Conservation (phyloP, 805 yeast genomes). For the Lachancea mirantina region DNA sequence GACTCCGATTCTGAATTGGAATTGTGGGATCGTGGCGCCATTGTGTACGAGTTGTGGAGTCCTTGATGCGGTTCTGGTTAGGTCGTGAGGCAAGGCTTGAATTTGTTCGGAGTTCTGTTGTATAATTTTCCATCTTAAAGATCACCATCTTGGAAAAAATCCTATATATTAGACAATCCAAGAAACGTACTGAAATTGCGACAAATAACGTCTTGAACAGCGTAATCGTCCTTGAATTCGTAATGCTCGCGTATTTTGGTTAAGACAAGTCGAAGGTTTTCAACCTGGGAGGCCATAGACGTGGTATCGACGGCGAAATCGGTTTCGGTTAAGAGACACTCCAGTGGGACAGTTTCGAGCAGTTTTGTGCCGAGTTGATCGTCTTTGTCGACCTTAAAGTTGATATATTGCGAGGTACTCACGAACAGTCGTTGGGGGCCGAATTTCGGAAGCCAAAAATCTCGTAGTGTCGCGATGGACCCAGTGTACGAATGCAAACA, state of each 20-base stretch:
- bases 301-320: conserved; percentile 34
- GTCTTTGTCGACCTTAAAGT: conserved; percentile 23
- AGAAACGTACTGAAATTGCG: conserved; percentile 15
- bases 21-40: conserved; percentile 11
- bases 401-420: conserved; percentile 26
- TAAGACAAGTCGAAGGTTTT: conserved; percentile 13
- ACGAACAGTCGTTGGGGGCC: conserved; percentile 22
- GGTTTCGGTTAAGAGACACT: conserved; percentile 44
- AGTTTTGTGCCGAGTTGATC: conserved; percentile 26
- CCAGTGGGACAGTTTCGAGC: conserved; percentile 30
- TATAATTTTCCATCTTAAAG: too few relatives aligned
- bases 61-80: neutral
- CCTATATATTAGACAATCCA: too few relatives aligned
- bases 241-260: conserved; percentile 9
- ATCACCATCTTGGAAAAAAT: too few relatives aligned
- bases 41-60: conserved; percentile 3
- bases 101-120: too few relatives aligned
- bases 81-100: neutral
- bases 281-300: conserved; percentile 5
- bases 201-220: conserved; percentile 10
- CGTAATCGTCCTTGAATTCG: conserved; percentile 5
- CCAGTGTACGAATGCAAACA: conserved; percentile 86
- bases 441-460: conserved; percentile 34
- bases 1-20: conserved; percentile 29
- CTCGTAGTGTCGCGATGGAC: conserved; percentile 56